Evolutionary conservation across 2,329 filamentous ascomycete species (phyloP).

Genomic region (Pleomassaria siparia): DNA sequence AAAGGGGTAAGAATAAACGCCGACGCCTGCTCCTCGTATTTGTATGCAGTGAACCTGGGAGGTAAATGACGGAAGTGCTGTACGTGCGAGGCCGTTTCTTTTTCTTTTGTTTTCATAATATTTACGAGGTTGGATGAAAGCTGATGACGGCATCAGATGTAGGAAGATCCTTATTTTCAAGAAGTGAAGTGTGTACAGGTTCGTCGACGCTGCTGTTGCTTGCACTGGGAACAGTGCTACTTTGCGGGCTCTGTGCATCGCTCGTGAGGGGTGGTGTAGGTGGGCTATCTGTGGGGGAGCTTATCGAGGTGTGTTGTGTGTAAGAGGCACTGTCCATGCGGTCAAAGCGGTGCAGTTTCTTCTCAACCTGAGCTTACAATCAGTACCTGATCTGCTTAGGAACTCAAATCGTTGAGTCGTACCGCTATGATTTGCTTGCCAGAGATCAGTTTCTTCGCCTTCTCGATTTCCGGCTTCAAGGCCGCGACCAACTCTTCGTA

Average conservation of each 20-base stretch:
- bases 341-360: constrained; percentile 51
- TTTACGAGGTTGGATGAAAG: constrained; percentile 23
- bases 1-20: constrained; percentile 3
- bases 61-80: constrained; percentile 7
- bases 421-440: constrained; percentile 49
- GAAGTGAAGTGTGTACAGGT: constrained; percentile 34
- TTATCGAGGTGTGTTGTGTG: constrained; percentile 21
- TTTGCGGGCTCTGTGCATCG: constrained; percentile 70
- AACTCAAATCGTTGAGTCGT: constrained; percentile 13
- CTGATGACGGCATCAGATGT: constrained; percentile 16
- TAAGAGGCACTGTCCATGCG: constrained; percentile 28
- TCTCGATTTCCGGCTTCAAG: constrained; percentile 49
- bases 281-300: constrained; percentile 37
- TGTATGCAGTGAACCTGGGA: constrained; percentile 12
- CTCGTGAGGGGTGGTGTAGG: constrained; percentile 66
- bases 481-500: constrained; percentile 45
- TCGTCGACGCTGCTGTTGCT: constrained; percentile 58
- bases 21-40: constrained; percentile 10
- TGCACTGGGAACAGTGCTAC: constrained; percentile 65
- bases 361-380: constrained; percentile 42
- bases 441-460: constrained; percentile 44
- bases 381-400: neutral
- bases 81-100: constrained; percentile 14
- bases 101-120: constrained; percentile 8
- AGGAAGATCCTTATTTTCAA: constrained; percentile 15